Evolutionary conservation across 164 flowering plant genomes (phyloP).

Genomic region (Warburgia ugandensis): DNA sequence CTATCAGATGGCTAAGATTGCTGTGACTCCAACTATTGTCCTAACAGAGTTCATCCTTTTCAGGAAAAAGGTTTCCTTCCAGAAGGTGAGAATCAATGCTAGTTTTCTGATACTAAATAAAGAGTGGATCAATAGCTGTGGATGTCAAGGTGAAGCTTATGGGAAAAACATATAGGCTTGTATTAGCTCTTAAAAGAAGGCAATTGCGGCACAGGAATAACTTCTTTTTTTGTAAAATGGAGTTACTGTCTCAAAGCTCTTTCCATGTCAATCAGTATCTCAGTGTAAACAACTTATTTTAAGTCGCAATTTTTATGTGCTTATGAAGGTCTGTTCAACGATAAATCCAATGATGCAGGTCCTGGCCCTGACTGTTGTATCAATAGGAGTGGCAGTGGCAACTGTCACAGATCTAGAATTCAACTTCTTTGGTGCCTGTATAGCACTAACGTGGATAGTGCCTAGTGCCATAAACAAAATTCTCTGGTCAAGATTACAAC

Average conservation of each 20-base stretch:
- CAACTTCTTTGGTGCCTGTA: conserved; percentile 62
- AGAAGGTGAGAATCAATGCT: conserved; percentile 41
- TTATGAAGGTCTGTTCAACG: not conserved
- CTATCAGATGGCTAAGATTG: conserved; percentile 87
- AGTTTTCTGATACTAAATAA: not conserved
- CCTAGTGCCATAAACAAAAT: conserved; percentile 83
- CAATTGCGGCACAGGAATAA: too few species aligned
- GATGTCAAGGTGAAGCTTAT: too few species aligned
- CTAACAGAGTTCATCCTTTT: conserved; percentile 64
- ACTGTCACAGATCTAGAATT: conserved; percentile 79
- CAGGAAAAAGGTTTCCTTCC: conserved; percentile 42
- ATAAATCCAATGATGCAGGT: conserved; percentile 34
- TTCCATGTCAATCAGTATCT: too few species aligned
- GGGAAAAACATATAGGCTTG: too few species aligned
- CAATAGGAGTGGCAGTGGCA: conserved; percentile 78
- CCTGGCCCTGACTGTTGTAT: conserved; percentile 51
- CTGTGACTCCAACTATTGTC: conserved; percentile 81
- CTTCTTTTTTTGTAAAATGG: too few species aligned
- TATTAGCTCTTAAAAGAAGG: too few species aligned
- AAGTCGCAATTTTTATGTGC: not conserved
- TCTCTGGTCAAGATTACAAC: conserved; percentile 78
- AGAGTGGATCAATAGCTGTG: too few species aligned
- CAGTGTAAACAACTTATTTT: not conserved
- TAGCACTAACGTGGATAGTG: conserved; percentile 69
- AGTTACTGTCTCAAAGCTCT: too few species aligned